Base-by-base conservation (phyloP, 2,329 filamentous ascomycete species). In the Fusarium sp. region DNA sequence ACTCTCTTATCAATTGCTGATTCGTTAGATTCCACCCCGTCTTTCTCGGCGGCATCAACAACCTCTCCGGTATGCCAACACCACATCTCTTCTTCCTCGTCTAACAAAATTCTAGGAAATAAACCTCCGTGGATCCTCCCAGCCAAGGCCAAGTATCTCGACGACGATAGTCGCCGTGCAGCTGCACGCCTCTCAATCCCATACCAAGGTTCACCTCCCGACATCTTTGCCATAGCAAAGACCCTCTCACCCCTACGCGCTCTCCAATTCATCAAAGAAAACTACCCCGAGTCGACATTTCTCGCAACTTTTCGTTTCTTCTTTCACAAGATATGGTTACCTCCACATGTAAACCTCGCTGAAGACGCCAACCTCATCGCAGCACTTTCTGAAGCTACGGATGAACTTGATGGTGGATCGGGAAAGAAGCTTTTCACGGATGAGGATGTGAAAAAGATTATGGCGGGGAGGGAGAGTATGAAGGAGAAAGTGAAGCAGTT, bases 61-160 rank as follows among this genome's bases (percentile, higher is more conserved):
- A 86, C 39, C 86, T 85, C 22, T 88, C 88, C 52, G 90, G 90
- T 91, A 82, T 39, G 68, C 31, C 45, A 35, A 13, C 6, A 18
- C 33, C 18, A 1, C 3, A 48, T 11, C 22, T 20, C 54, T 14
- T 18, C 14, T 5, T 24, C 48, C 22, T n/a, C 18, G 13, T 45
- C 72, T 77, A 10, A 74, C 48, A 65, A 22, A 22, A 41, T 35
- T 16, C n/a, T 1, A 90, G 92, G 92, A 59, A 96, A 97, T 81
- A 90, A 90, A 74, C 93, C 94, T 0, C 94, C 94, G 1, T 95
- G 93, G 92, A 86, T 86, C 0, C 85, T 94, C 33, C 89, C 91
- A 2, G 91, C 90, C 50, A 95, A 95, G 84, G 91, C 88, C 24
- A 81, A 78, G 1, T 92, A 94, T 78, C 85, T 88, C 58, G 33